Evolutionary conservation across 305 asterid genomes (phyloP), one percentile per base, ranked within the genome.

Genomic region (Petunia hybrid): DNA sequence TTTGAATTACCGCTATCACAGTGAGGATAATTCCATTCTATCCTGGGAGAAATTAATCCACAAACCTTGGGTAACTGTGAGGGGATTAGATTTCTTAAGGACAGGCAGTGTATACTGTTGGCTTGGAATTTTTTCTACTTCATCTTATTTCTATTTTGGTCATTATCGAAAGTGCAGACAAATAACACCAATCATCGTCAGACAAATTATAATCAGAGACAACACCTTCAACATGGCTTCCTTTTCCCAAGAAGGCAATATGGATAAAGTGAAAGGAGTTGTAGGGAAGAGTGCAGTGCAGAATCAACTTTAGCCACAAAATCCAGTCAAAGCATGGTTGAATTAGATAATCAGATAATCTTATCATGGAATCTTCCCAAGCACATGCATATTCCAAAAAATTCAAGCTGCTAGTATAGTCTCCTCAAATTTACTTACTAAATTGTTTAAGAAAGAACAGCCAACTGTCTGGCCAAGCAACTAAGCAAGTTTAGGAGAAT

Each of bases 181-280:
- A 22, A 22, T 22, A 22, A 22, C 22, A 22, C 22, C 22, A 22
- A 22, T 22, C 22, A 22, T 22, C 22, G 22, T 22, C 22, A 22
- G 22, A 22, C 79, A 53, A 53, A 74, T 36, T 13, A 53, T 36
- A 22, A 53, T 74, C 64, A 55, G 64, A 53, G 46, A 53, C 31
- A 6, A 66, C 78, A 73, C 78, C 51, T 73, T 35, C 78, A 35
- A 73, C 78, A 73, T 6, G 43, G 14, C 36, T 73, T 63, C 46
- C 36, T 73, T 36, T 73, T 73, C 78, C 63, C 4, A 5, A 48
- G 63, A 73, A 74, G 64, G 64, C 64, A 74, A 53, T 51, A 48
- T 51, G 48, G 62, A 53, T 8, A 74, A 35, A 73, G 69, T 53
- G 53, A 51, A 74, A 56, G 38, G 48, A 51, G 48, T 6, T 51